Conservation (phyloP, 805 yeast genomes). For the Kodamaea kaohsiungensis region DNA sequence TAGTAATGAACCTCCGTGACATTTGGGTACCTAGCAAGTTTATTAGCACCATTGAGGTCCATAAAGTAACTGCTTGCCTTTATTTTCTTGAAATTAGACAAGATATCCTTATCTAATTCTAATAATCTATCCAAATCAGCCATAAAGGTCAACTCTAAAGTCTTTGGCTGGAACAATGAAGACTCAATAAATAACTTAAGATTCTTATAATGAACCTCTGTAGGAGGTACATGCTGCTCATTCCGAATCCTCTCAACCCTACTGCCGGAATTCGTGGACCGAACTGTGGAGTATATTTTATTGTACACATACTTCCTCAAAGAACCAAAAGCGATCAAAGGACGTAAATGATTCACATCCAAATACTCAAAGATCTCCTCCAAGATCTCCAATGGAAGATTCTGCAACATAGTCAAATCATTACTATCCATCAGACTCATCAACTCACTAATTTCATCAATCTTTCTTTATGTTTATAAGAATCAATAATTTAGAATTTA, state of each 20-base stretch:
- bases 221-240: background rate
- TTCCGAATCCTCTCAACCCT: background rate
- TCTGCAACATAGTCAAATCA: background rate
- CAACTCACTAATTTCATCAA: background rate
- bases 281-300: background rate
- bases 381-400: slow-evolving; percentile 1
- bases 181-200: background rate
- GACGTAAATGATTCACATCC: background rate
- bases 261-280: background rate
- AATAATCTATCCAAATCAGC: background rate
- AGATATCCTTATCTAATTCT: background rate
- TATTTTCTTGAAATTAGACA: background rate
- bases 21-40: background rate
- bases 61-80: background rate
- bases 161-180: background rate
- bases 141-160: background rate
- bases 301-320: slow-evolving; percentile 1
- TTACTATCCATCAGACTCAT: background rate
- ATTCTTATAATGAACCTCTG: background rate
- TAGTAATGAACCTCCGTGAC: background rate
- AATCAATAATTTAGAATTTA: background rate
- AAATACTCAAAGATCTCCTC: slow-evolving; percentile 1
- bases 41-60: background rate
- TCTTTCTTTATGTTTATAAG: no score
- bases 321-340: background rate